These are phyloP conservation scores for Myotisia sp. DNA, from an alignment of 2,329 filamentous ascomycete species.

Conservation along the genomic window DNA sequence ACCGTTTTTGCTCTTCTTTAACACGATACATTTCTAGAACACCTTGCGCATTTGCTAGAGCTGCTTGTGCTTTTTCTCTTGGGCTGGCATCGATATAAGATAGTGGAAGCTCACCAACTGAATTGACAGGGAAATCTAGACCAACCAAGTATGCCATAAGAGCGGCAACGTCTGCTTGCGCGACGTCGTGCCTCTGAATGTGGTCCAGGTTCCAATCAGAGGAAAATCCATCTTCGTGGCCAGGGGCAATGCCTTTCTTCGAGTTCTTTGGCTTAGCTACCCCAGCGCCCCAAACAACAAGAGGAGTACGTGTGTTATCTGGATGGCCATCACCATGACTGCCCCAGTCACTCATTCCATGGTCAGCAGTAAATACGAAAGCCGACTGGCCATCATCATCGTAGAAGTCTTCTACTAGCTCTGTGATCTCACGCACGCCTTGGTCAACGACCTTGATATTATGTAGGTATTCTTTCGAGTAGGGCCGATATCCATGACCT, in stretches of 20 bases:
- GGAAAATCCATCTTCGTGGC: constrained; percentile 78
- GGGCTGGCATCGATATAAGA: constrained; percentile 60
- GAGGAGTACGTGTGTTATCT: constrained; percentile 85
- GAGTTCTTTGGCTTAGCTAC: constrained; percentile 58
- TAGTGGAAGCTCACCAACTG: constrained; percentile 81
- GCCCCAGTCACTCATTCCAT: constrained; percentile 99
- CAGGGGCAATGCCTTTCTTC: constrained; percentile 46
- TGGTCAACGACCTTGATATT: constrained; percentile 91
- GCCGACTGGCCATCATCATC: constrained; percentile 69
- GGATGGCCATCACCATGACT: constrained; percentile 96
- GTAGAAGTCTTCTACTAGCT: constrained; percentile 76
- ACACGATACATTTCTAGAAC: constrained; percentile 94
- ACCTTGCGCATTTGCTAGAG: constrained; percentile 67
- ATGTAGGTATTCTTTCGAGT: constrained; percentile 85
- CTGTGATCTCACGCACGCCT: constrained; percentile 70
- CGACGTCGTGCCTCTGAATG: constrained; percentile 75
- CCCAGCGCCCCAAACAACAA: constrained; percentile 88
- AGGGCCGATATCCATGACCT: constrained; percentile 74
- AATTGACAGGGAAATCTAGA: constrained; percentile 85
- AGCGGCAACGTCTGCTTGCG: constrained; percentile 84
- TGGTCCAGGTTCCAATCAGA: constrained; percentile 73
- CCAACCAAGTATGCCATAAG: constrained; percentile 90
- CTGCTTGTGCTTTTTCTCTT: constrained; percentile 67
- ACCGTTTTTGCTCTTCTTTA: constrained; percentile 74
- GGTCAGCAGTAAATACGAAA: constrained; percentile 93